Conservation (phyloP, 768 basidiomycete genomes). For the Ramaria sp. region DNA sequence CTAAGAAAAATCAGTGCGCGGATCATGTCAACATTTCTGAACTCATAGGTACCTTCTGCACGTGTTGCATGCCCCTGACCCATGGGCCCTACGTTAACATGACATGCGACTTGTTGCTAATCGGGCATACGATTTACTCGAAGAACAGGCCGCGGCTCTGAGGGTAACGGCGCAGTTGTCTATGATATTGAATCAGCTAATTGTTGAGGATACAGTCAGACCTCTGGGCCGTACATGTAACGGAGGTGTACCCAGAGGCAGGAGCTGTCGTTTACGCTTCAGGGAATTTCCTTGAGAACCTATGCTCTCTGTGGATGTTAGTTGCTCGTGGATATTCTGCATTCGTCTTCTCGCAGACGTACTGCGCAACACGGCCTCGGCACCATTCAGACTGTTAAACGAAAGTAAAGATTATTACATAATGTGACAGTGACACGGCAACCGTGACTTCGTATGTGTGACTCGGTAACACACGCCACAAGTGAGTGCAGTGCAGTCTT, state of each 20-base stretch:
- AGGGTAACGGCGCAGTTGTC: neutral
- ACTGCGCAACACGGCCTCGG: no score
- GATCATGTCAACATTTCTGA: neutral
- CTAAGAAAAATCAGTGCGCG: neutral
- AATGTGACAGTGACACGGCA: neutral
- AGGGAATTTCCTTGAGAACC: neutral
- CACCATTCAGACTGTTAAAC: no score
- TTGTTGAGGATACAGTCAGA: neutral
- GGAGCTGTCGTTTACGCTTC: slow-evolving; percentile 1
- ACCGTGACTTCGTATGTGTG: neutral
- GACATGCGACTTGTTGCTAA: neutral
- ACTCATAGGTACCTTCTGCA: neutral
- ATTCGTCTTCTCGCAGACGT: no score
- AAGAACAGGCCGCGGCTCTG: slow-evolving; percentile 3
- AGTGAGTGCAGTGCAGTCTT: neutral
- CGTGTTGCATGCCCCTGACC: slow-evolving; percentile 2
- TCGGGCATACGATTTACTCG: neutral
- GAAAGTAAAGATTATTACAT: no score
- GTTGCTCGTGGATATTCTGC: no score
- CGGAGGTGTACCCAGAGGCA: slow-evolving; percentile 2
- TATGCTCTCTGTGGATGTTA: no score
- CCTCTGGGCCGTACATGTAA: neutral
- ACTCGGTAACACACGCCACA: neutral
- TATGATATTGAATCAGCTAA: neutral
- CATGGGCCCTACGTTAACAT: neutral